Base-by-base conservation (phyloP, 768 basidiomycete genomes). In the Phylloporus rhodoxanthus region DNA sequence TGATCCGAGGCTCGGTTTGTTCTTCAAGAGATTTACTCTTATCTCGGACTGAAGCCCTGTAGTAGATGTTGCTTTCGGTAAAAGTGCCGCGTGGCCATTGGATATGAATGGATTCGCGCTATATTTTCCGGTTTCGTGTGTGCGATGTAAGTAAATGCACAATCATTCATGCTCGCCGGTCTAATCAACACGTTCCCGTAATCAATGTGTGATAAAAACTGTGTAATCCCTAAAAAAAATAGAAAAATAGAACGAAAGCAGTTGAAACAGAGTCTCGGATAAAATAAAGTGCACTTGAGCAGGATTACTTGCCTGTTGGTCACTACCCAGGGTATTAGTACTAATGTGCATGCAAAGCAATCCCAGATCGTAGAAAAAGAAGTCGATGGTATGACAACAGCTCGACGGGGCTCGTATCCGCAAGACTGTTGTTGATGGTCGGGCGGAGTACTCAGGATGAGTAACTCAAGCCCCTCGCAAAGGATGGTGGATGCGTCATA, bases 401-500 rank as follows among this genome's bases (percentile, higher is more conserved):
- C 26, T 29, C 6, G 4, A 17, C 8, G 28, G 9, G 28, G 11
- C 13, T 13, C 13, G 29, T 13, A 10, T 13, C 29, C 13, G 11
- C 29, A 30, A 30, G 11, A 4, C 29, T 30, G n/a, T 17, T 40
- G 8, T 11, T 14, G 14, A 40, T 23, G 38, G 6, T 7, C 21
- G 25, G 29, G 29, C 29, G 7, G 29, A 11, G 29, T 30, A 30
- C 8, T 52, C 33, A 62, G 14, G 61, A 58, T 29, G 51, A 43
- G 21, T 57, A 67, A 37, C 65, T 66, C 52, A 51, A 52, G 1
- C 65, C 65, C 44, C 65, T 68, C 23, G 50, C 30, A 44, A 62
- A 53, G 2, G 50, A 17, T 17, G 62, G 53, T 9, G 49, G 19
- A 30, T 51, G 50, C 10, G 48, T 43, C 13, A 37, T 20, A 10